These are phyloP conservation scores for Metschnikowia gruessii DNA, from an alignment of 805 yeast species.

Conservation along the genomic window DNA sequence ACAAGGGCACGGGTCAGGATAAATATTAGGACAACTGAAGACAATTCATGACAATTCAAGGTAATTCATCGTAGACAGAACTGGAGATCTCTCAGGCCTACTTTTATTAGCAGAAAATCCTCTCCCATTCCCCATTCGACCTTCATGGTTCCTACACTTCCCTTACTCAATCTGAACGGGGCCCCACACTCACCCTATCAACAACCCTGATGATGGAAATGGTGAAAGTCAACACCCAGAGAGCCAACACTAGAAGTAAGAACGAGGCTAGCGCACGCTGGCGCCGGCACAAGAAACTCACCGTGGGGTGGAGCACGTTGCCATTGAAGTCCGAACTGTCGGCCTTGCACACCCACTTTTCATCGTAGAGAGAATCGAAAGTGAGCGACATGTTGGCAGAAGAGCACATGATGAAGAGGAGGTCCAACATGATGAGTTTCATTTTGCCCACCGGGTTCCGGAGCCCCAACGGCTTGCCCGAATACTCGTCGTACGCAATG, in stretches of 20 bases:
- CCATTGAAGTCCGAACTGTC: constrained; percentile 21
- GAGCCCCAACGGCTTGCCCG: constrained; percentile 87
- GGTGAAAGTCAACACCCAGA: constrained; percentile 85
- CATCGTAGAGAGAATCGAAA: constrained; percentile 77
- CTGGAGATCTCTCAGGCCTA: too few relatives aligned
- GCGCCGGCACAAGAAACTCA: constrained; percentile 63
- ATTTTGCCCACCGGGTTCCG: constrained; percentile 83
- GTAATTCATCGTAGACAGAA: too few relatives aligned
- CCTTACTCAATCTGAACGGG: constrained; percentile 12
- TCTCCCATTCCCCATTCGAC: too few relatives aligned
- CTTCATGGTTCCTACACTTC: too few relatives aligned
- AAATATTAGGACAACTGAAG: too few relatives aligned
- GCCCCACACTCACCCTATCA: constrained; percentile 48
- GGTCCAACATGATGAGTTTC: constrained; percentile 75
- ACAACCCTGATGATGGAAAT: constrained; percentile 82
- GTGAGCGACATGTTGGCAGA: constrained; percentile 85
- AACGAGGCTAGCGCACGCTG: constrained; percentile 80
- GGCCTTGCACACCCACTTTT: constrained; percentile 67
- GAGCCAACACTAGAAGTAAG: constrained; percentile 65
- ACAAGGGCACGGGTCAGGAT: too few relatives aligned
- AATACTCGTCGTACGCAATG: constrained; percentile 87
- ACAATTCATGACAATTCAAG: too few relatives aligned
- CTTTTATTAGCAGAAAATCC: too few relatives aligned
- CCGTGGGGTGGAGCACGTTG: constrained; percentile 29
- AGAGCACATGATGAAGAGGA: constrained; percentile 82